phyloP scores from a whole-genome alignment of 2,329 filamentous ascomycete species.

The Fusarium sulawesiense region DNA sequence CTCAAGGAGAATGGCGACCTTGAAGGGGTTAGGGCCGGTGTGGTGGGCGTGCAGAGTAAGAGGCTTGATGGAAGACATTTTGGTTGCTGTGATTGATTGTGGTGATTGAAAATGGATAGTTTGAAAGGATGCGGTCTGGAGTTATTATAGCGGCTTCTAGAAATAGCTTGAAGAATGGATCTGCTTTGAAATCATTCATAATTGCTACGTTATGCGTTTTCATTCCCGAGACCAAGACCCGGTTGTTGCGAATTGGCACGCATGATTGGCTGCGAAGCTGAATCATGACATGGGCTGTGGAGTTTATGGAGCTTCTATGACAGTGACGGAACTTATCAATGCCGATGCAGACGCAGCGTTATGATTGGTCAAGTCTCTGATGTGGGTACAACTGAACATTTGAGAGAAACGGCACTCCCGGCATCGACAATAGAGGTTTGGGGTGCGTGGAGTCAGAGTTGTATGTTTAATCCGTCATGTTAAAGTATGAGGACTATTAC shows the following conservation, averaged over 20 bases:
- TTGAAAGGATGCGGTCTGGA: background rate
- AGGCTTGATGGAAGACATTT: conserved; percentile 18
- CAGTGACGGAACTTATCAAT: background rate
- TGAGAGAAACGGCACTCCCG: too few relatives aligned
- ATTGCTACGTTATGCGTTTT: background rate
- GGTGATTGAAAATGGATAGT: background rate
- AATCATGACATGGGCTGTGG: background rate
- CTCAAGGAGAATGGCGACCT: conserved; percentile 47
- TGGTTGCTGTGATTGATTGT: background rate
- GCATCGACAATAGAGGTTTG: too few relatives aligned
- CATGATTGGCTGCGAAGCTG: background rate
- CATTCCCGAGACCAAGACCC: background rate
- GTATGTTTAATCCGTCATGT: too few relatives aligned
- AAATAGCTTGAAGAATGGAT: background rate
- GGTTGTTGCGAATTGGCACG: too few relatives aligned
- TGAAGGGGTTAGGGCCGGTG: conserved; percentile 39
- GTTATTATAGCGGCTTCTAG: background rate
- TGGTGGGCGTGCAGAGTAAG: conserved; percentile 13
- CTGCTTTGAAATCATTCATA: conserved; percentile 3
- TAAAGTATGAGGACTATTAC: too few relatives aligned
- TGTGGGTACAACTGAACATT: too few relatives aligned
- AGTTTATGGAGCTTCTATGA: background rate
- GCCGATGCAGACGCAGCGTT: background rate
- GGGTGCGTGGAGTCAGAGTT: too few relatives aligned
- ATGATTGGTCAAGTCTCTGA: fast-evolving